A percentile compares a stretch with the other conserved stretches of the same genome.
Conservation (phyloP, 1,139 yeast genomes). For the Suhomyces maxii region DNA sequence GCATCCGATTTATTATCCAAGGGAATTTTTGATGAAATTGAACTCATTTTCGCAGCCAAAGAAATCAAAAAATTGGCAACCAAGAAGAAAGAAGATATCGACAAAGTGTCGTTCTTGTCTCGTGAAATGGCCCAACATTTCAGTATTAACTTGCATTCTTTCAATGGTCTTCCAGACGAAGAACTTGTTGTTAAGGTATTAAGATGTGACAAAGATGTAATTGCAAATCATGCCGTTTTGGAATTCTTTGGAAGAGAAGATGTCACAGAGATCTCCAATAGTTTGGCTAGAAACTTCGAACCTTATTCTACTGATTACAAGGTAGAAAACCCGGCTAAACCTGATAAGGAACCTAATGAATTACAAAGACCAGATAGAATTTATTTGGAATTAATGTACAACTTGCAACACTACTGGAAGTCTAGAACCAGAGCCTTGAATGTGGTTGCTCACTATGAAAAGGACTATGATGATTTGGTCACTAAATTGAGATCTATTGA, state of each 20-base stretch:
- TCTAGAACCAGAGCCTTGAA: slow-evolving; percentile 72
- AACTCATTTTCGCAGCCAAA: slow-evolving; percentile 74
- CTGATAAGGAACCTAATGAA: slow-evolving; percentile 74
- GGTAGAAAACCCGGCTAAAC: slow-evolving; percentile 41
- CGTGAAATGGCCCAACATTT: slow-evolving; percentile 77
- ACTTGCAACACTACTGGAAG: slow-evolving; percentile 77
- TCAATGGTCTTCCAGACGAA: slow-evolving; percentile 51
- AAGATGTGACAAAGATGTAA: slow-evolving; percentile 59
- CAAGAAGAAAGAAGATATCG: slow-evolving; percentile 47
- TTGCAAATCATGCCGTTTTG: slow-evolving; percentile 59
- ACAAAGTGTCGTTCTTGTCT: slow-evolving; percentile 61
- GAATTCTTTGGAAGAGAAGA: slow-evolving; percentile 74
- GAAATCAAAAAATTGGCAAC: slow-evolving; percentile 62
- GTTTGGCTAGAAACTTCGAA: slow-evolving; percentile 62
- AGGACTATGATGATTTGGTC: slow-evolving; percentile 69
- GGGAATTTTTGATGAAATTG: slow-evolving; percentile 77
- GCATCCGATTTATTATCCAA: slow-evolving; percentile 62
- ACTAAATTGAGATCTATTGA: slow-evolving; percentile 62
- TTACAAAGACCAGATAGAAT: slow-evolving; percentile 76
- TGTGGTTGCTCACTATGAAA: slow-evolving; percentile 61
- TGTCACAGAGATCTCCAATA: slow-evolving; percentile 62
- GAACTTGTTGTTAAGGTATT: slow-evolving; percentile 59
- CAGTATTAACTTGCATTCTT: slow-evolving; percentile 72
- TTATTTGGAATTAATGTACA: slow-evolving; percentile 69
- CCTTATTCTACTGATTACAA: slow-evolving; percentile 60